Percentiles rank a stretch among this genome's conserved stretches.
phyloP scores from a whole-genome alignment of 2,329 filamentous ascomycete genomes.

The Trematosphaeria pertusa region DNA sequence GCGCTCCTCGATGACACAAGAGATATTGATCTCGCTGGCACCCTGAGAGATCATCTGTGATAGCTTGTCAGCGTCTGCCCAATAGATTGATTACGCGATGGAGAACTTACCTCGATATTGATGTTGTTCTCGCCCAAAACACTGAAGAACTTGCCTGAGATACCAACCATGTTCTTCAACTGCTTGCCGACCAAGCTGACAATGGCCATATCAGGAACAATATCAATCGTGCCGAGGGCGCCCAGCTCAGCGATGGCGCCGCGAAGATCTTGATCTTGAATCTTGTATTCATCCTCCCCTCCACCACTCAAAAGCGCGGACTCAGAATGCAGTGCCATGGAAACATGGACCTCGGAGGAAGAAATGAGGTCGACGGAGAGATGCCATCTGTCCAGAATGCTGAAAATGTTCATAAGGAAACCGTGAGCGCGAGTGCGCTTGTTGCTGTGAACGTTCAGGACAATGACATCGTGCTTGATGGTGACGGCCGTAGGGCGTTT shows the following conservation, averaged over 20 bases:
- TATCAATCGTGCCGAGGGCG: slow-evolving; percentile 86
- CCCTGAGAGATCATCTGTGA: no score
- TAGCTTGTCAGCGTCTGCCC: no score
- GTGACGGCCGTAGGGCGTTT: slow-evolving; percentile 74
- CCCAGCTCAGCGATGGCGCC: slow-evolving; percentile 72
- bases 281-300: slow-evolving; percentile 56
- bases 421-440: slow-evolving; percentile 95
- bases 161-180: slow-evolving; percentile 95
- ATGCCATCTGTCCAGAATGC: slow-evolving; percentile 83
- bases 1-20: slow-evolving; percentile 90
- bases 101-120: slow-evolving; percentile 82
- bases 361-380: slow-evolving; percentile 96
- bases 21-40: slow-evolving; percentile 98
- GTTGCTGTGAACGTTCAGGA: slow-evolving; percentile 98
- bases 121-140: slow-evolving; percentile 91
- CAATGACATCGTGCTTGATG: slow-evolving; percentile 95
- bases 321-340: slow-evolving; percentile 91
- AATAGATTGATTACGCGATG: no score
- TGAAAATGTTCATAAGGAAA: slow-evolving; percentile 94
- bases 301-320: slow-evolving; percentile 59
- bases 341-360: slow-evolving; percentile 95
- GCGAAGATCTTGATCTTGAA: slow-evolving; percentile 55
- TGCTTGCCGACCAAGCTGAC: slow-evolving; percentile 92
- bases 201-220: slow-evolving; percentile 92
- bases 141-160: slow-evolving; percentile 93